Percentiles rank a stretch among this genome's conserved stretches.
Conservation (phyloP, 1,139 yeast genomes). For the Suhomyces chickasaworum region DNA sequence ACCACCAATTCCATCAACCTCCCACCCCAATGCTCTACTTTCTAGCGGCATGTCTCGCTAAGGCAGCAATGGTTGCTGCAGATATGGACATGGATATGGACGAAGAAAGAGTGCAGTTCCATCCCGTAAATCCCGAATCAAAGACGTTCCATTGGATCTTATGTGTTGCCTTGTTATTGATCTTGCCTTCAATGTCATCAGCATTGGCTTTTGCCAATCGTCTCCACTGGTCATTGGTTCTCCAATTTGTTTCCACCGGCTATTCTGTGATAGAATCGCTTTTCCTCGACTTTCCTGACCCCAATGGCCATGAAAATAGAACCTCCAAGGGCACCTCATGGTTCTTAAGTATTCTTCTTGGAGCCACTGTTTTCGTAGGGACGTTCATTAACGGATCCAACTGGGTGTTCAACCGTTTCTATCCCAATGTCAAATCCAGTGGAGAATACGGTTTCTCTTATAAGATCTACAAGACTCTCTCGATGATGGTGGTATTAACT, state of each 20-base stretch:
- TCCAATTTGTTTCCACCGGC: slow-evolving; percentile 50
- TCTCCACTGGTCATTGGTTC: slow-evolving; percentile 44
- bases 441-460: slow-evolving; percentile 15
- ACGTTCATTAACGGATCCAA: slow-evolving; percentile 56
- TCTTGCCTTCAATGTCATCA: slow-evolving; percentile 58
- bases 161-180: slow-evolving; percentile 46
- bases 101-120: slow-evolving; percentile 36
- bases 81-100: slow-evolving; percentile 39
- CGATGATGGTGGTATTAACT: slow-evolving; percentile 49
- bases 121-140: slow-evolving; percentile 50
- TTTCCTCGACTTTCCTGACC: slow-evolving; percentile 62
- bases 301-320: slow-evolving; percentile 61
- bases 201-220: slow-evolving; percentile 57
- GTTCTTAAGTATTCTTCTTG: slow-evolving; percentile 53
- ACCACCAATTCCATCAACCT: not conserved
- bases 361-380: slow-evolving; percentile 54
- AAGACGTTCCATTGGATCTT: slow-evolving; percentile 67
- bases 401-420: slow-evolving; percentile 40
- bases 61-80: not conserved
- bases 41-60: not conserved
- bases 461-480: slow-evolving; percentile 46
- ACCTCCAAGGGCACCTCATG: slow-evolving; percentile 68
- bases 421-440: slow-evolving; percentile 26
- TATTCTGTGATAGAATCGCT: slow-evolving; percentile 59
- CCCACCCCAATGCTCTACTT: not conserved